Evolutionary conservation across 2,329 filamentous ascomycete species (phyloP).

Genomic region (Aureobasidium sp.): DNA sequence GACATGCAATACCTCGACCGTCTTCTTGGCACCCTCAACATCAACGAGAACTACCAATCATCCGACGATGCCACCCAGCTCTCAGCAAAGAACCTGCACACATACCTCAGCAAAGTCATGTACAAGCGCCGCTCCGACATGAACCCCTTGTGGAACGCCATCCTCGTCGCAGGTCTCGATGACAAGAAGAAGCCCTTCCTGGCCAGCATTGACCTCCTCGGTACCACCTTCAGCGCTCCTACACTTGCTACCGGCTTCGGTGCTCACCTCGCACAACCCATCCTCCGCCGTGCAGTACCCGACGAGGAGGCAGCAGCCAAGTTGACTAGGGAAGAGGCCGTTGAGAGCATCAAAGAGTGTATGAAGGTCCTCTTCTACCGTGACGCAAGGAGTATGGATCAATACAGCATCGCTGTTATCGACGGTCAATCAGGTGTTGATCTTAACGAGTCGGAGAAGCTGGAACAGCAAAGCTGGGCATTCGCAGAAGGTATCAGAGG

Average conservation of each 20-base stretch:
- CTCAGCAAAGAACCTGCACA: conserved; percentile 90
- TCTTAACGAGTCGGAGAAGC: conserved; percentile 71
- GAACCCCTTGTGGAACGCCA: conserved; percentile 94
- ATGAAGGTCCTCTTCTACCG: conserved; percentile 99
- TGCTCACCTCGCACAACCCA: conserved; percentile 83
- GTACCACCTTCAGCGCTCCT: conserved; percentile 82
- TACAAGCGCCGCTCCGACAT: conserved; percentile 93
- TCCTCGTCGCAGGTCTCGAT: conserved; percentile 85
- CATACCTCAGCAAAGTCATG: conserved; percentile 90
- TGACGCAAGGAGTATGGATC: conserved; percentile 85
- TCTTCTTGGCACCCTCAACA: conserved; percentile 75
- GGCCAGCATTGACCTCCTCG: conserved; percentile 81
- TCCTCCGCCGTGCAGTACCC: conserved; percentile 74
- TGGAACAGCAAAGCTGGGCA: conserved; percentile 95
- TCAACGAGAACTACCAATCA: conserved; percentile 75
- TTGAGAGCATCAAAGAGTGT: conserved; percentile 77
- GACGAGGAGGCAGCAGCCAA: conserved; percentile 70
- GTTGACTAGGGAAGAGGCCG: conserved; percentile 68
- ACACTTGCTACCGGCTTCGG: conserved; percentile 91
- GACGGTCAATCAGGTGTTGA: conserved; percentile 77
- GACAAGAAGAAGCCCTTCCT: conserved; percentile 76
- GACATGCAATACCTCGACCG: conserved; percentile 99
- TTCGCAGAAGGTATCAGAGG: conserved; percentile 93
- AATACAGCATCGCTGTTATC: conserved; percentile 84
- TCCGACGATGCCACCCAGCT: conserved; percentile 40